Base-by-base conservation (phyloP, 768 basidiomycete genomes). In the Harrya chromipes region DNA sequence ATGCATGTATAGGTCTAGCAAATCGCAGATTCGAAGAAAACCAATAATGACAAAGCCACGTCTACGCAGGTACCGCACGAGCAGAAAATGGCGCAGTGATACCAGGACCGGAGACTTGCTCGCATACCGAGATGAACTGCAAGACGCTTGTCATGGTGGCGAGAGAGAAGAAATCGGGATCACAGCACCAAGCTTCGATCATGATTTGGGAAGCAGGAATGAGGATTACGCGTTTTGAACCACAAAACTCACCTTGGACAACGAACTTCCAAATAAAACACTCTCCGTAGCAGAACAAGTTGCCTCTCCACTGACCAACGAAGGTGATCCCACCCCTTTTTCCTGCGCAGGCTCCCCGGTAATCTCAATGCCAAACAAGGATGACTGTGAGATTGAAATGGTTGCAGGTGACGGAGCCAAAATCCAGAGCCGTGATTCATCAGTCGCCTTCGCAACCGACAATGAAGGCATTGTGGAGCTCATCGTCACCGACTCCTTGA, bases 181-280 rank as follows among this genome's bases (percentile, higher is more conserved):
- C 19, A 43, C 29, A 33, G 11, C 31, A 40, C 34, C 24, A 31
- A 34, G 10, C 26, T 36, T 29, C 16, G 44, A 51, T 29, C 34
- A 41, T 27, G 21, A 37, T 27, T 38, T 21, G 19, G 24, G 27
- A 36, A 33, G n/a, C 31, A 33, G 20, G 41, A 52, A 43, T 26
- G 43, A 52, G 54, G 60, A 31, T 4, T 20, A 42, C 53, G 47
- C 44, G 42, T 40, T 47, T 34, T 21, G 23, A 29, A 43, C 43
- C 24, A 55, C 40, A 44, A 40, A 39, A 47, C 64, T 43, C 36
- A 63, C 62, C 48, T 48, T 13, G 14, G 39, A 6, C 10, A 44
- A 39, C 5, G 47, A 27, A 42, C 58, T 54, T 9, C 76, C 79
- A 55, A 84, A 79, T 44, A 84, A 63, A 11, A 74, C 58, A 64